Evolutionary conservation across 2,329 filamentous ascomycete species (phyloP), one percentile per base, ranked within the genome.

Genomic region (Tolypocladium pustulatum): DNA sequence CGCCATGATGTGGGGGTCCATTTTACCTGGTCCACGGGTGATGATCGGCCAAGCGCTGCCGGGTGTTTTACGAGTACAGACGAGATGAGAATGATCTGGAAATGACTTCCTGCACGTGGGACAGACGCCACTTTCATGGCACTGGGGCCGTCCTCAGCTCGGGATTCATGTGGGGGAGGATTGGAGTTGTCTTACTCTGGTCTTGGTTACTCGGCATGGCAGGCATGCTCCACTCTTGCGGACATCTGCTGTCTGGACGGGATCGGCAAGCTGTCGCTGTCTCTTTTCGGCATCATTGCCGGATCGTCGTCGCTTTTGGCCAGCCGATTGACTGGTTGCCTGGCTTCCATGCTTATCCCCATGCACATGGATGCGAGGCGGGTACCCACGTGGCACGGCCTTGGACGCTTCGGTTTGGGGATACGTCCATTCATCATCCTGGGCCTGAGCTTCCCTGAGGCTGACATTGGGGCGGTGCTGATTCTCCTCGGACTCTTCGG

Each of bases 201-300:
- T 74, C 70, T 79, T 81, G 63, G 72, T 73, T 61, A 76, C 71
- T 63, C 74, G 77, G 67, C 79, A 81, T 59, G 73, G 74, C 57
- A 76, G 71, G 63, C 79, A 81, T 38, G 78, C 77, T 59, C 75
- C 75, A 64, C 71, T 72, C 65, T 77, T 76, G 62, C 79, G 77
- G 57, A 81, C 77, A 58, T 74, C 73, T 57, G 76, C 77, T 51
- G 79, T 80, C 67, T 79, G 73, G 60, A 75, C 71, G 49, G 71
- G 73, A 62, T 75, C 69, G 58, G 66, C 66, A 32, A 76, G 67
- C 58, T 74, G 71, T 55, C 73, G 67, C 57, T 66, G 68, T 60
- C 71, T 73, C 65, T 68, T 74, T 41, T 74, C 72, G 51, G 68
- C 60, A 43, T 65, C 65, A 57, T 68, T 66, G 55, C 65, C 67